Evolutionary conservation across 1,139 yeast species (phyloP).

Genomic region (Eremothecium sinecaudum): DNA sequence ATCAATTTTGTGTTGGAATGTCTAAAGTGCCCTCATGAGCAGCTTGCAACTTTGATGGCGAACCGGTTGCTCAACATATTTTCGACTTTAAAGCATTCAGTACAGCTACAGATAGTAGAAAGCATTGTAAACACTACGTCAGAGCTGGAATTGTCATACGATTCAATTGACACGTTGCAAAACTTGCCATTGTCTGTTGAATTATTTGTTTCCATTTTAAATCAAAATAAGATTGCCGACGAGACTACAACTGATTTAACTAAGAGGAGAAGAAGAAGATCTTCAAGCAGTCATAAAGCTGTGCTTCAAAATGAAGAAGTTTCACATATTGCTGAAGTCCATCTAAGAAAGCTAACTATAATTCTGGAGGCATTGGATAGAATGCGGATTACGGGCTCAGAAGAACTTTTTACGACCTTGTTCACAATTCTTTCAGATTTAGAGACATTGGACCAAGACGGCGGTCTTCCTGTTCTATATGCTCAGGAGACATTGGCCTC

Average conservation of each 20-base stretch:
- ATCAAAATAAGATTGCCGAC: slow-evolving; percentile 39
- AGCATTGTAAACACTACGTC: slow-evolving; percentile 49
- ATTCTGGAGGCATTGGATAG: slow-evolving; percentile 70
- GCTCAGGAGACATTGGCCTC: slow-evolving; percentile 87
- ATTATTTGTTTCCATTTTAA: slow-evolving; percentile 39
- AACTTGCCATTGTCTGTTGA: slow-evolving; percentile 39
- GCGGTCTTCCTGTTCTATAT: slow-evolving; percentile 80
- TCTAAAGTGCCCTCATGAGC: slow-evolving; percentile 42
- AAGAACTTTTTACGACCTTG: slow-evolving; percentile 45
- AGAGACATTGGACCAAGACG: slow-evolving; percentile 82
- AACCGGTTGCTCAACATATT: slow-evolving; percentile 48
- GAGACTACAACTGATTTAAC: slow-evolving; percentile 37
- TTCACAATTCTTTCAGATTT: slow-evolving; percentile 76
- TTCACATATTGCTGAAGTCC: slow-evolving; percentile 64
- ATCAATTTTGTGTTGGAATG: slow-evolving; percentile 52
- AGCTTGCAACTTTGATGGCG: slow-evolving; percentile 43
- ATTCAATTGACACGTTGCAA: slow-evolving; percentile 47
- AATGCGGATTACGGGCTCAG: slow-evolving; percentile 35
- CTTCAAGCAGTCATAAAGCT: slow-evolving; percentile 65
- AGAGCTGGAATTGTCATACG: slow-evolving; percentile 39
- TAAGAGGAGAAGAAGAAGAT: slow-evolving; percentile 65
- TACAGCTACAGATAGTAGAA: slow-evolving; percentile 48
- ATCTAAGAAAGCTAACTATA: slow-evolving; percentile 67
- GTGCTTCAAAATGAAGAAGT: slow-evolving; percentile 66
- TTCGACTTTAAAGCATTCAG: slow-evolving; percentile 45